A percentile compares a stretch with the other conserved stretches of the same genome.
phyloP scores from a whole-genome alignment of 148 eudicot species.

The Limonium bicolor region DNA sequence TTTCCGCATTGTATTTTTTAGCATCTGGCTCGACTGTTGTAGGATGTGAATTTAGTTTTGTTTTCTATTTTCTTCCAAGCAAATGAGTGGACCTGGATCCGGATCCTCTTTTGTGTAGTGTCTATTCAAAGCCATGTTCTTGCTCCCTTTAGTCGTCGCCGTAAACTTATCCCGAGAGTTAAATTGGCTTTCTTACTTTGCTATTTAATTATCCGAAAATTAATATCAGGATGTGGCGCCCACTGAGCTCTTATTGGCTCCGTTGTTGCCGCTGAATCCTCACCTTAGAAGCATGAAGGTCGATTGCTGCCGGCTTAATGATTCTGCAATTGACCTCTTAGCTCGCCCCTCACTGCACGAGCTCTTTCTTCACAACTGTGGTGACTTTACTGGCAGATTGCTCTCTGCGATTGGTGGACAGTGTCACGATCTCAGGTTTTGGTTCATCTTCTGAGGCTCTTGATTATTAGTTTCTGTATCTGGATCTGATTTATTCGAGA shows the following conservation, averaged over 20 bases:
- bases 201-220: not conserved
- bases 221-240: constrained; percentile 53
- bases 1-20: too few species aligned
- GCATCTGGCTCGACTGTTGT: too few species aligned
- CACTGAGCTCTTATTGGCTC: constrained; percentile 37
- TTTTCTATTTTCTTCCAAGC: too few species aligned
- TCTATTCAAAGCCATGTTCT: too few species aligned
- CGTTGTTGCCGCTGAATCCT: constrained; percentile 54
- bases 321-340: constrained; percentile 42
- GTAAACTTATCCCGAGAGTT: too few species aligned
- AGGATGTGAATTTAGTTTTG: too few species aligned
- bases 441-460: too few species aligned
- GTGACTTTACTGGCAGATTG: constrained; percentile 60
- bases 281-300: constrained; percentile 49
- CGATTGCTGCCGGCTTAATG: constrained; percentile 70
- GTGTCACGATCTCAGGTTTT: constrained; percentile 60
- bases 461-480: too few species aligned
- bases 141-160: too few species aligned
- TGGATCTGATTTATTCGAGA: too few species aligned
- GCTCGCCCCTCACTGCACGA: constrained; percentile 58
- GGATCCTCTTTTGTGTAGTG: too few species aligned
- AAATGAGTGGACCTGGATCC: too few species aligned
- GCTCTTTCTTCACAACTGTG: constrained; percentile 58
- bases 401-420: constrained; percentile 45
- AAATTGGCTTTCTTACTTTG: not conserved